phyloP scores from a whole-genome alignment of 371 early-diverging fungal genomes.

The Mortierella sp. region DNA sequence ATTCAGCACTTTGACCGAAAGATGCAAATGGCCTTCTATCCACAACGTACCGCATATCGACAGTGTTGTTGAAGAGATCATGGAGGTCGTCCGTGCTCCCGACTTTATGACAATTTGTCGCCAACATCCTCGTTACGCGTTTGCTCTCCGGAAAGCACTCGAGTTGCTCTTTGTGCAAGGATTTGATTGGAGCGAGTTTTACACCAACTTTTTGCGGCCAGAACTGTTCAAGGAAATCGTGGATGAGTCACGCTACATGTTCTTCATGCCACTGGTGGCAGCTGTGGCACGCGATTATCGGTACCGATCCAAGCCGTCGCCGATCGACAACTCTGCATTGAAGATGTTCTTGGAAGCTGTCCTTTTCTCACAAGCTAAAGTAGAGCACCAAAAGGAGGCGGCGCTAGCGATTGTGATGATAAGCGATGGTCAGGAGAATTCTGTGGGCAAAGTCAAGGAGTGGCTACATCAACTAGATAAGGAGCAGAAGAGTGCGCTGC shows the following conservation, averaged over 20 bases:
- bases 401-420: too few species aligned
- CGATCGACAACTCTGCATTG: too few species aligned
- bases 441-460: too few species aligned
- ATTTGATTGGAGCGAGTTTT: conserved; percentile 38
- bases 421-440: too few species aligned
- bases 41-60: conserved; percentile 32
- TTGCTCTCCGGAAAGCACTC: conserved; percentile 27
- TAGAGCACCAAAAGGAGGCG: too few species aligned
- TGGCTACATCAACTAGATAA: too few species aligned
- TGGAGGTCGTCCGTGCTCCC: conserved; percentile 10
- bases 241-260: conserved; percentile 10
- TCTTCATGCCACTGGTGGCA: conserved; percentile 35
- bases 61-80: conserved; percentile 23
- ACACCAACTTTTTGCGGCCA: conserved; percentile 25
- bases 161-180: conserved; percentile 39
- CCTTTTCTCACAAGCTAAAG: too few species aligned
- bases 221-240: conserved; percentile 23
- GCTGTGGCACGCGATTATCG: conserved; percentile 16
- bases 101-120: conserved; percentile 13
- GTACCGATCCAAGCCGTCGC: too few species aligned
- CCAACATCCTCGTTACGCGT: conserved; percentile 11
- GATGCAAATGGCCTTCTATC: conserved; percentile 27
- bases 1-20: conserved; percentile 20
- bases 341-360: too few species aligned
- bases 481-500: too few species aligned